Evolutionary conservation across 2,329 filamentous ascomycete species (phyloP).

Genomic region (Chaetomiaceae sp.): DNA sequence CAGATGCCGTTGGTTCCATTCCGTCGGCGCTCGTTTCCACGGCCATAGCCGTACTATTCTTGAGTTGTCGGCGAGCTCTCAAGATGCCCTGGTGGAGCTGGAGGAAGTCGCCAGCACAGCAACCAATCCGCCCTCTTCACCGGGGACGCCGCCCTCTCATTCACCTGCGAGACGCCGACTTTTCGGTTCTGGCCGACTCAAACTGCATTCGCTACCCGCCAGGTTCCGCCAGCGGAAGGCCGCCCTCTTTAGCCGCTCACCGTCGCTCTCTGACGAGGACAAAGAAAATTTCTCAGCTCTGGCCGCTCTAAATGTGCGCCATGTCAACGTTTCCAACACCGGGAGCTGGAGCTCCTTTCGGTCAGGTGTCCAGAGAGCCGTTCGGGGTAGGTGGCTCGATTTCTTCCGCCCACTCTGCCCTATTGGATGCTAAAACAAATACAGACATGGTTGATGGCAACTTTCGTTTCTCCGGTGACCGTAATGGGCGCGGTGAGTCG

Average conservation of each 20-base stretch:
- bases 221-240: background rate
- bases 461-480: slow-evolving; percentile 4
- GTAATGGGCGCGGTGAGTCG: background rate
- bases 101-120: background rate
- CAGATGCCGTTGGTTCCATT: slow-evolving; percentile 8
- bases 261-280: background rate
- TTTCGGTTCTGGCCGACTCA: background rate
- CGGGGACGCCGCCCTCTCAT: background rate
- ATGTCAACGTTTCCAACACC: background rate
- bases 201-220: slow-evolving; percentile 3
- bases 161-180: background rate
- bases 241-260: background rate
- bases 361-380: slow-evolving; percentile 5
- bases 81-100: background rate
- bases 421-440: background rate
- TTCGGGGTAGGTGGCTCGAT: slow-evolving; percentile 1
- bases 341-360: slow-evolving; percentile 15
- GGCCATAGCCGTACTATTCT: background rate
- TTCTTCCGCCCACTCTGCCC: background rate
- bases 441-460: slow-evolving; percentile 2
- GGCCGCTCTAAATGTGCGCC: background rate
- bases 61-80: background rate
- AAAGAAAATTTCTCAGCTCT: background rate
- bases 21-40: slow-evolving; percentile 4
- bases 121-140: background rate